These are phyloP conservation scores for Trematosphaeria pertusa DNA, from an alignment of 2,329 filamentous ascomycete species.

Conservation along the genomic window DNA sequence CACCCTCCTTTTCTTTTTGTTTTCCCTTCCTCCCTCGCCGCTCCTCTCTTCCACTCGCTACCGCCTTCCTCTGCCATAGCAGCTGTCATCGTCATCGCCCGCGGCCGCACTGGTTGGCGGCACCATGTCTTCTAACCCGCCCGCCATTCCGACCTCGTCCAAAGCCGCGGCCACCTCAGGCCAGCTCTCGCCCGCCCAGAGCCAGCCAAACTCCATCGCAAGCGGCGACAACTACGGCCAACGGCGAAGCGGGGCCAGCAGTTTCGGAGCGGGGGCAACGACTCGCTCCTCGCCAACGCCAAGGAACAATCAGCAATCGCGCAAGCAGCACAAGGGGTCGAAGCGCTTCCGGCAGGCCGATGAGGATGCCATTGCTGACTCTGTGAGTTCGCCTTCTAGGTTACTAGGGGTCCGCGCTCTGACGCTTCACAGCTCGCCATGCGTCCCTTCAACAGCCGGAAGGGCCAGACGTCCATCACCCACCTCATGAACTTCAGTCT, in stretches of 20 bases:
- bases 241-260: slow-evolving; percentile 50
- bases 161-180: slow-evolving; percentile 48
- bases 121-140: slow-evolving; percentile 55
- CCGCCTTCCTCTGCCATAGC: no score
- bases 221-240: slow-evolving; percentile 53
- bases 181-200: slow-evolving; percentile 52
- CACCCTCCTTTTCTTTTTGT: not conserved
- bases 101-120: slow-evolving; percentile 33
- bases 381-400: slow-evolving; percentile 61
- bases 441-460: slow-evolving; percentile 71
- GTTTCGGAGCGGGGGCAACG: slow-evolving; percentile 46
- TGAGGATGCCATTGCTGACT: slow-evolving; percentile 88
- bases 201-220: slow-evolving; percentile 52
- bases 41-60: slow-evolving; percentile 12
- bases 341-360: slow-evolving; percentile 76
- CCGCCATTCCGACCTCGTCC: slow-evolving; percentile 48
- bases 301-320: slow-evolving; percentile 76
- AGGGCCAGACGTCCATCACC: slow-evolving; percentile 95
- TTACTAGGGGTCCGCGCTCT: no score
- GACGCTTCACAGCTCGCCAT: slow-evolving; percentile 61
- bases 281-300: slow-evolving; percentile 57
- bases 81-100: slow-evolving; percentile 28
- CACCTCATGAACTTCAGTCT: slow-evolving; percentile 92
- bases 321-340: slow-evolving; percentile 85
- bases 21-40: slow-evolving; percentile 8